Base-by-base conservation (phyloP, 768 basidiomycete genomes). In the Paxillus ammoniavirescens region DNA sequence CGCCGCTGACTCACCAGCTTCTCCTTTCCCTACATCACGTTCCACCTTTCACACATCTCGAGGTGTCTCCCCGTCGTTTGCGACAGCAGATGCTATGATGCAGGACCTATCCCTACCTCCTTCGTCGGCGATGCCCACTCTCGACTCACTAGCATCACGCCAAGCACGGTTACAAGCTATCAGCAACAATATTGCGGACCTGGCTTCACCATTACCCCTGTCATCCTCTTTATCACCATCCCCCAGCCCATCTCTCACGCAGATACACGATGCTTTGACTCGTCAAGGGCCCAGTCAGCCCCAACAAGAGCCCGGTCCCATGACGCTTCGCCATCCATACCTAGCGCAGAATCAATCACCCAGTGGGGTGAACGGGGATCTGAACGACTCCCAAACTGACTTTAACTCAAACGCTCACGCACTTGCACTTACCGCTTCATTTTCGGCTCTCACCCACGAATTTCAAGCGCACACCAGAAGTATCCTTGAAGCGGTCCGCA, bases 161-260 rank as follows among this genome's bases (percentile, higher is more conserved):
- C 58, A 59, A 38, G 53, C 47, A 21, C 64, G 52, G 26, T 47
- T 68, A 30, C 55, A 54, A 30, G 50, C 51, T 26, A 60, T 62
- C 17, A 55, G 43, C 14, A 18, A 48, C 15, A 57, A 31, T 30
- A 58, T 68, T 31, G 50, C 49, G 5, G 49, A 47, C 26, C 6
- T 64, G 21, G 45, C 52, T 35, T 46, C 45, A 18, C 49, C 61
- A 2, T 49, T 33, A 44, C 49, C 36, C 5, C 47, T 17, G 2
- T 17, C 42, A 46, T 42, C 47, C 12, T 37, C 60, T 9, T 51
- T 50, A 21, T 65, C 60, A n/a, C 40, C 54, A 3, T 55, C 58
- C 4, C 53, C 47, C n/a, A 49, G 23, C 15, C 36, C 38, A 46
- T 47, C 45, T 5, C 28, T 42, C 12, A 7, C 23, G 23, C 53